Conservation (phyloP, 2,329 filamentous ascomycete genomes). For the Pseudocercospora ulei region DNA sequence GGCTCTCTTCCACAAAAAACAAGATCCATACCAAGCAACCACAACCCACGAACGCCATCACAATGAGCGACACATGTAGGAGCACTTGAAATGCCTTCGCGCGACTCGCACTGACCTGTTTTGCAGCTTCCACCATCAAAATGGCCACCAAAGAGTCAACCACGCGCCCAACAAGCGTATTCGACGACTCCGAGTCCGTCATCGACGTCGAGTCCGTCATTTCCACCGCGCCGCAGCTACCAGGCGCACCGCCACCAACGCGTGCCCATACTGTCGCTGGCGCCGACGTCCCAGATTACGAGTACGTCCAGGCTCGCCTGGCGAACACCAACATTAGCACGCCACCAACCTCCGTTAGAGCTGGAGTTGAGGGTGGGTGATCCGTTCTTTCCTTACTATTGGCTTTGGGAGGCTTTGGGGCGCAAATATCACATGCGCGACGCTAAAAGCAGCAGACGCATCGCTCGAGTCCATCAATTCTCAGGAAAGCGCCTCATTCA, state of each 20-base stretch:
- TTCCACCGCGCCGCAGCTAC: slow-evolving; percentile 9
- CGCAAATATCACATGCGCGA: neutral
- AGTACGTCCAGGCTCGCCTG: slow-evolving; percentile 3
- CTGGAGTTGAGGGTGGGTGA: neutral
- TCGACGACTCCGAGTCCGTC: slow-evolving; percentile 12
- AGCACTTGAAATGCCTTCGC: neutral
- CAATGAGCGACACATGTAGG: slow-evolving; percentile 13
- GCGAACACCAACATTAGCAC: neutral
- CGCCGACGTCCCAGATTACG: slow-evolving; percentile 10
- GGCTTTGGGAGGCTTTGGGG: neutral
- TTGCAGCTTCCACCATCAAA: slow-evolving; percentile 5
- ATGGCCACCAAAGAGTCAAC: slow-evolving; percentile 5
- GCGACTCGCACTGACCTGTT: neutral
- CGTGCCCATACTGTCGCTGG: slow-evolving; percentile 16
- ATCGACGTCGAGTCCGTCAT: slow-evolving; percentile 6
- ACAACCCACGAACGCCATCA: slow-evolving; percentile 1
- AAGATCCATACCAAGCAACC: slow-evolving; percentile 7
- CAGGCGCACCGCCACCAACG: slow-evolving; percentile 14
- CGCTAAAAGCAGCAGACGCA: slow-evolving; percentile 5
- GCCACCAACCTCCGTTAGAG: slow-evolving; percentile 7
- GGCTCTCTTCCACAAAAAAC: slow-evolving; percentile 11
- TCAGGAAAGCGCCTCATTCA: slow-evolving; percentile 2
- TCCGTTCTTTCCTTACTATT: neutral
- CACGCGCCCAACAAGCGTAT: slow-evolving; percentile 8
- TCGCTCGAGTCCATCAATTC: slow-evolving; percentile 1